phyloP scores from a whole-genome alignment of 1,284 basidiomycete species.

The Cryptococcus maquisensis region DNA sequence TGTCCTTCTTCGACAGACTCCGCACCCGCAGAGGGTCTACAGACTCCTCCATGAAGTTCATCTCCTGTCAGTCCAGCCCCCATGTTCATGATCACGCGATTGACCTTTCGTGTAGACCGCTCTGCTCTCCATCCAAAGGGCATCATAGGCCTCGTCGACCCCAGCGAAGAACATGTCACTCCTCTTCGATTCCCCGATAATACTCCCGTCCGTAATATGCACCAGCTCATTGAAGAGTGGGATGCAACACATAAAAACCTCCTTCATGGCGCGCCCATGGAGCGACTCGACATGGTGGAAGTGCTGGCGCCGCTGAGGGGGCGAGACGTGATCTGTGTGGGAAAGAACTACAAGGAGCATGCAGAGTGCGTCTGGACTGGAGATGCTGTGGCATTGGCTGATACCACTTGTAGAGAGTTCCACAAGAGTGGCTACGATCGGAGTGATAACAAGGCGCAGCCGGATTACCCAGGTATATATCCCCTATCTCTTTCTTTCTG shows the following conservation, averaged over 20 bases:
- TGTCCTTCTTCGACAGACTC: background rate
- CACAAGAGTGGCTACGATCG: conserved; percentile 33
- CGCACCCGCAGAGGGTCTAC: background rate
- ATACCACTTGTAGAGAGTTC: conserved; percentile 22
- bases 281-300: conserved; percentile 21
- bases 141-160: conserved; percentile 20
- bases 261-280: conserved; percentile 13
- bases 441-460: conserved; percentile 32
- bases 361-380: conserved; percentile 17
- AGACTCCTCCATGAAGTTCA: conserved; percentile 7
- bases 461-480: conserved; percentile 25
- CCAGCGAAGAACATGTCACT: conserved; percentile 7
- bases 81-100: background rate
- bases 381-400: background rate
- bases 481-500: background rate
- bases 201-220: conserved; percentile 17
- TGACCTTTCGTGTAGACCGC: conserved; percentile 10
- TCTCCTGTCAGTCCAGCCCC: conserved; percentile 5
- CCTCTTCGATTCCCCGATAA: conserved; percentile 22
- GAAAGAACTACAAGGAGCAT: conserved; percentile 38
- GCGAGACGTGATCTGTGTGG: conserved; percentile 33
- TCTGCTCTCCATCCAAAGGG: conserved; percentile 9
- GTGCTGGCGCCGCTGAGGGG: conserved; percentile 31
- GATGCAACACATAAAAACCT: conserved; percentile 12
- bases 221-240: conserved; percentile 29